Conservation (phyloP, 2,329 filamentous ascomycete species). For the Nothophaeocryptopus gaeumannii region DNA sequence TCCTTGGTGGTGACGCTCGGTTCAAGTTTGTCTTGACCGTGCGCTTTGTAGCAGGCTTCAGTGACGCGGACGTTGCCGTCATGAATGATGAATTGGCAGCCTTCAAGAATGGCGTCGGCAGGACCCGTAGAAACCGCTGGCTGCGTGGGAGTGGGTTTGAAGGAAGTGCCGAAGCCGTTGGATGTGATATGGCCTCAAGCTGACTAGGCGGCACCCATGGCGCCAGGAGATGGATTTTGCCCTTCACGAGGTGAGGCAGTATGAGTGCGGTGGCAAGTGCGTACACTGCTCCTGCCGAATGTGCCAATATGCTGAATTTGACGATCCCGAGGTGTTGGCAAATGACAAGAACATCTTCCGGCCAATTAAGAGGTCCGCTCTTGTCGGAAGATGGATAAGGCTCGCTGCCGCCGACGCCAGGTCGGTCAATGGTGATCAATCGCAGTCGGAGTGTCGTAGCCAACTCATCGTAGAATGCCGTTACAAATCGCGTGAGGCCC, state of each 20-base stretch:
- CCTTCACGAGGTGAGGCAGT: constrained; percentile 93
- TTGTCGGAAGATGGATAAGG: constrained; percentile 76
- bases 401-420: constrained; percentile 90
- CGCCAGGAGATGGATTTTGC: constrained; percentile 87
- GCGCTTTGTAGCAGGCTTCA: constrained; percentile 34
- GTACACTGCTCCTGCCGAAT: constrained; percentile 97
- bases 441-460: constrained; percentile 83
- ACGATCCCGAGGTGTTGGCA: constrained; percentile 89
- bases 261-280: constrained; percentile 90
- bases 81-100: constrained; percentile 96
- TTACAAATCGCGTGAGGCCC: constrained; percentile 93
- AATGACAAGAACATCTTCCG: constrained; percentile 88
- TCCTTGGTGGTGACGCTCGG: constrained; percentile 18
- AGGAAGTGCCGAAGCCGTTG: constrained; percentile 57
- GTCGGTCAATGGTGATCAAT: constrained; percentile 89
- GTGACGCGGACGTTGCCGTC: constrained; percentile 70
- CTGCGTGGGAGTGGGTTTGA: constrained; percentile 85
- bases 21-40: constrained; percentile 13
- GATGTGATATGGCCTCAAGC: constrained; percentile 66
- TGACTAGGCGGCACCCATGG: constrained; percentile 97
- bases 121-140: constrained; percentile 82
- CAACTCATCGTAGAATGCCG: constrained; percentile 94
- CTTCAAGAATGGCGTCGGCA: constrained; percentile 87
- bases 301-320: constrained; percentile 92
- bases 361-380: constrained; percentile 83